phyloP scores from a whole-genome alignment of 2,329 filamentous ascomycete genomes.

The Fusarium neocosmosporiellum region DNA sequence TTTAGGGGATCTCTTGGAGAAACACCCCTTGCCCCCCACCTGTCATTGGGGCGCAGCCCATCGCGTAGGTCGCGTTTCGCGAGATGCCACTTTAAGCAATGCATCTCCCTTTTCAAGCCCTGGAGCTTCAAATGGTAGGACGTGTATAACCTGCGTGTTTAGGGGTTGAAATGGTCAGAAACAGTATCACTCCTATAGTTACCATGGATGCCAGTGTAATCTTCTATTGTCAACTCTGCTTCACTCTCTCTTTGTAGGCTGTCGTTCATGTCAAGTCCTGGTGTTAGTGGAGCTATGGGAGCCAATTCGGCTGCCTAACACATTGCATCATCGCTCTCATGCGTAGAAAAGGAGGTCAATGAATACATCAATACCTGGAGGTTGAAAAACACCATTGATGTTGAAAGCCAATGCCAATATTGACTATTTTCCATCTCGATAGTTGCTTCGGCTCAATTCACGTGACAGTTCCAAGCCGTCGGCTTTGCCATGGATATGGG shows the following conservation, averaged over 20 bases:
- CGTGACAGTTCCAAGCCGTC: slow-evolving; percentile 34
- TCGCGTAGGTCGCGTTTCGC: slow-evolving; percentile 12
- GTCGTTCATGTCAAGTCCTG: not conserved
- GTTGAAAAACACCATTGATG: not conserved
- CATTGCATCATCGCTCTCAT: not conserved
- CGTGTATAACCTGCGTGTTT: not conserved
- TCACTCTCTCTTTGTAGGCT: not conserved
- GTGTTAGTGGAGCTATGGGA: not conserved
- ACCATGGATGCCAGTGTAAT: not conserved
- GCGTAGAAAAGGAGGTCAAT: not conserved
- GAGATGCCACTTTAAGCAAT: slow-evolving; percentile 7
- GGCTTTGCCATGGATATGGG: slow-evolving; percentile 35
- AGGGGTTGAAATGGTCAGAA: not conserved
- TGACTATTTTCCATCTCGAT: not conserved
- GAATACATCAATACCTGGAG: not conserved
- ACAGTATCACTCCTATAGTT: not conserved
- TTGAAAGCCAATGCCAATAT: not conserved
- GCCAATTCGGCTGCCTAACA: not conserved
- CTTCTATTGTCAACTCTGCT: not conserved
- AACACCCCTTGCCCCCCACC: slow-evolving; percentile 30
- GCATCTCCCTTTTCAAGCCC: not conserved
- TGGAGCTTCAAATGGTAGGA: not conserved
- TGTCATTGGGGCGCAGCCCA: slow-evolving; percentile 32
- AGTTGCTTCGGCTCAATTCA: slow-evolving; percentile 17
- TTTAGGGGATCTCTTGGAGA: slow-evolving; percentile 12